A percentile compares a stretch with the other conserved stretches of the same genome.
Conservation (phyloP, 495 filamentous ascomycete genomes). For the Podospora didyma region DNA sequence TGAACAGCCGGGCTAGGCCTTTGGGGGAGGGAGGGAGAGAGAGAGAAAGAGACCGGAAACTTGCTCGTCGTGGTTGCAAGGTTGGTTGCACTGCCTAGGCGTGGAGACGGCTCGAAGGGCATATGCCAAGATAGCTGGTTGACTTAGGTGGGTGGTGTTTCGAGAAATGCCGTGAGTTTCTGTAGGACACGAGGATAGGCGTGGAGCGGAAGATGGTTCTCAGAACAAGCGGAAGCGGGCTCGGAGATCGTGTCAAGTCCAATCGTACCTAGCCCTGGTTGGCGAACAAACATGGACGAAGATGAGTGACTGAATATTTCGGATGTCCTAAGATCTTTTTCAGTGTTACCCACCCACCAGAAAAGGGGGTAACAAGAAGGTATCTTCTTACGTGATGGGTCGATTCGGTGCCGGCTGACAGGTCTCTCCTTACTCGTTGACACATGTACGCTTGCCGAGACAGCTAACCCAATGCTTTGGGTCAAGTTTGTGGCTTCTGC, state of each 20-base stretch:
- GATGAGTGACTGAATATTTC: background rate
- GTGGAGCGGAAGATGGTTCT: background rate
- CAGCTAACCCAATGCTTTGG: constrained; percentile 10
- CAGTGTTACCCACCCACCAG: background rate
- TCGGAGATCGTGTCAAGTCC: background rate
- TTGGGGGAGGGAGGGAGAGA: no score
- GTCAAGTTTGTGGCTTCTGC: constrained; percentile 8
- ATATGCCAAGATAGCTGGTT: no score
- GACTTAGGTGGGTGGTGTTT: no score
- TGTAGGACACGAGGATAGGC: background rate
- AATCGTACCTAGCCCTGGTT: background rate
- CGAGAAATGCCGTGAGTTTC: no score
- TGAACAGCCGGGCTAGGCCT: no score
- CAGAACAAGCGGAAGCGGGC: background rate
- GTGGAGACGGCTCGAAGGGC: no score
- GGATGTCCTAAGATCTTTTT: background rate
- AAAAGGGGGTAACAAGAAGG: no score
- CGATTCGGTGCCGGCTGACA: background rate
- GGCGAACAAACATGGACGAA: background rate
- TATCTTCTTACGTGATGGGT: background rate
- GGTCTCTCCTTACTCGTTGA: background rate
- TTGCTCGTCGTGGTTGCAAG: no score
- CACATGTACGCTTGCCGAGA: constrained; percentile 13
- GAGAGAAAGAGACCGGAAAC: background rate
- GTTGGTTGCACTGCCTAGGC: no score